These are phyloP conservation scores for Psilocybe cyanescens DNA, from an alignment of 768 basidiomycete genomes.

Conservation along the genomic window DNA sequence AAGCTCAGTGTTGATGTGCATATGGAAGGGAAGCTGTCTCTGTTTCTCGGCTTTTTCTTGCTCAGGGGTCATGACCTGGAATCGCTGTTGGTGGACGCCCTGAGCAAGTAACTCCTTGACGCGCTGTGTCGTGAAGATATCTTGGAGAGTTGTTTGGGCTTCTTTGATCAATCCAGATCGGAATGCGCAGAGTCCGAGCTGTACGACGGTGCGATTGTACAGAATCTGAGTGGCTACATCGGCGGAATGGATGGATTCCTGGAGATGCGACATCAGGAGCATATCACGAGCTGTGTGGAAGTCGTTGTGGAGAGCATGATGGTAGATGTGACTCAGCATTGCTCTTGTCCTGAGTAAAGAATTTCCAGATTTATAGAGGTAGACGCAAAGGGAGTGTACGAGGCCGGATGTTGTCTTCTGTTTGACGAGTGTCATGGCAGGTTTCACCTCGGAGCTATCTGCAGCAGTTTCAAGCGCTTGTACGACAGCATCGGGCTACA, in stretches of 20 bases:
- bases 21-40: conserved; percentile 96
- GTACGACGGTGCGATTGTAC: conserved; percentile 97
- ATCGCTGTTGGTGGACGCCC: conserved; percentile 92
- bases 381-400: conserved; percentile 86
- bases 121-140: conserved; percentile 95
- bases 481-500: conserved; percentile 90
- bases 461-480: conserved; percentile 83
- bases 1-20: conserved; percentile 99
- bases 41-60: conserved; percentile 97
- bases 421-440: conserved; percentile 60
- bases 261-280: conserved; percentile 98
- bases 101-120: conserved; percentile 98
- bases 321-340: conserved; percentile 97
- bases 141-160: conserved; percentile 88
- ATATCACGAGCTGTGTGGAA: conserved; percentile 98
- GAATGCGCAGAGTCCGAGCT: conserved; percentile 97
- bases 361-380: conserved; percentile 91
- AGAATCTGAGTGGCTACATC: conserved; percentile 97
- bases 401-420: conserved; percentile 70
- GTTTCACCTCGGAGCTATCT: conserved; percentile 59
- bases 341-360: conserved; percentile 94
- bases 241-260: conserved; percentile 94
- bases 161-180: conserved; percentile 93
- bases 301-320: conserved; percentile 94
- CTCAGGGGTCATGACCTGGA: conserved; percentile 85